Base-by-base conservation (phyloP, 257 asterid genomes). In the Solanum piurae region DNA sequence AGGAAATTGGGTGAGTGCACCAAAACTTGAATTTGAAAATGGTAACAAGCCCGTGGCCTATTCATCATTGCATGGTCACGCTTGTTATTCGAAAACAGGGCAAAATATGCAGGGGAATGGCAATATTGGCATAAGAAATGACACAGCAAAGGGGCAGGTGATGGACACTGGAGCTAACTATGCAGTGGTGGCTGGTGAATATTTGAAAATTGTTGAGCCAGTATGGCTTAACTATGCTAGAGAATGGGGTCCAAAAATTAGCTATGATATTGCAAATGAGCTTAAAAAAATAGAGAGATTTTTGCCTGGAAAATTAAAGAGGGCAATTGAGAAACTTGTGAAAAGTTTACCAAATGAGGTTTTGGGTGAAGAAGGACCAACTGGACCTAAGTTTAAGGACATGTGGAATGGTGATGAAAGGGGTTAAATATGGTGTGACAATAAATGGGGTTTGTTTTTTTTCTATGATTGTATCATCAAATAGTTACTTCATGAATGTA, bases 351-450 rank as follows among this genome's bases (percentile, higher is more conserved):
- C 99, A 1, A 87, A 86, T 86, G 98, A 96, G 84, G 95, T 92
- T 75, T 76, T 94, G 85, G 99, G 99, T 72, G 96, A 96, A 46
- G 97, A 95, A 74, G 99, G 99, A 40, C 99, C 99, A 1, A 90
- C 89, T 33, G 99, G 99, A 13, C 99, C 99, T 8, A 96, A 93
- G 90, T 92, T 91, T 89, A 96, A 96, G 87, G 97, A 94, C 77
- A 92, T 86, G 89, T 96, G 98, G 99, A 18, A 18, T 88, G 96
- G 96, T 69, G 99, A 96, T 92, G 99, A 96, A 89, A 93, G 94
- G 74, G 84, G 77, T 76, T 94, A 68, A 85, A 27, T 13, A 29
- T 16, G 10, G 62, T 29, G 16, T 79, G 18, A 27, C 44, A 1
- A 79, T 44, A 55, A n/a, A 77, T 6, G n/a, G 38, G 37, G 18